Conservation (phyloP, 1,139 yeast genomes). For the Yamadazyma friedrichii region DNA sequence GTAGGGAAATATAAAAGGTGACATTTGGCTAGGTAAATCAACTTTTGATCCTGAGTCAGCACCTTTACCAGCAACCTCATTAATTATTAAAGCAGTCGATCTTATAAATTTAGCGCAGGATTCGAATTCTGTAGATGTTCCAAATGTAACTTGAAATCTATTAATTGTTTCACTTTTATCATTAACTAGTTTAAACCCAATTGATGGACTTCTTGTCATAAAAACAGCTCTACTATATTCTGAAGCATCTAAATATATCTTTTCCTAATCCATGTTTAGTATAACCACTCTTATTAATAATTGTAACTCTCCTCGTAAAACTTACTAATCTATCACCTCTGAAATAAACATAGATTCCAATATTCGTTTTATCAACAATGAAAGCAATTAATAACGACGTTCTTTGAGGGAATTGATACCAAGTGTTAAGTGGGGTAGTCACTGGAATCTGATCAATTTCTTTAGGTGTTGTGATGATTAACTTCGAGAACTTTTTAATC, state of each 20-base stretch:
- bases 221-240: conserved; percentile 1
- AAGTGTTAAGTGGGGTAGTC: conserved; percentile 5
- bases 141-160: conserved; percentile 16
- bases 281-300: not conserved
- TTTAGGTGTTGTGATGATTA: conserved; percentile 1
- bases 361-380: conserved; percentile 5
- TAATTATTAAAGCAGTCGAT: not conserved
- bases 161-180: conserved; percentile 8
- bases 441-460: not conserved
- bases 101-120: conserved; percentile 1
- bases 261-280: conserved; percentile 2
- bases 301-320: not conserved
- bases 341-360: conserved; percentile 12
- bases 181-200: conserved; percentile 14
- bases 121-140: not conserved
- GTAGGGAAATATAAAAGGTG: too few relatives aligned
- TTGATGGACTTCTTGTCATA: conserved; percentile 13
- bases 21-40: not conserved
- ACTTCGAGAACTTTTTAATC: conserved; percentile 15
- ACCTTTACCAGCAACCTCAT: not conserved
- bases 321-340: conserved; percentile 14
- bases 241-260: conserved; percentile 2
- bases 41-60: not conserved
- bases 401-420: conserved; percentile 18
- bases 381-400: conserved; percentile 12